phyloP scores from a whole-genome alignment of 1,284 basidiomycete species.

The Fomitopsis palustris region DNA sequence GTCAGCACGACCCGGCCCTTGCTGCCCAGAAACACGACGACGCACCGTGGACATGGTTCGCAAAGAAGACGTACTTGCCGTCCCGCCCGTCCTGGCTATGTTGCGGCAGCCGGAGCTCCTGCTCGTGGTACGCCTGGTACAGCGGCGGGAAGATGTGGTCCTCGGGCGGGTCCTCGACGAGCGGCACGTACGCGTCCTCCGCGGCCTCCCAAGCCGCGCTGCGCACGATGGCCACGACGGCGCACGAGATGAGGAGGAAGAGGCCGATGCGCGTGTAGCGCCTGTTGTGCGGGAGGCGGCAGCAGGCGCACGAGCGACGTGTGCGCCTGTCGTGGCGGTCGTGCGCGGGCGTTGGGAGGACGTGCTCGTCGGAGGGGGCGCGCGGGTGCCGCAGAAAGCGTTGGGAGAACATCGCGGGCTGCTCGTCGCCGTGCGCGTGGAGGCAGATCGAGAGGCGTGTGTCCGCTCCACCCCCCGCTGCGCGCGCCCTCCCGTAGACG shows the following conservation, averaged over 20 bases:
- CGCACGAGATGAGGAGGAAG: slow-evolving; percentile 3
- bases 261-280: slow-evolving; percentile 7
- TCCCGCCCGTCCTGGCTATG: slow-evolving; percentile 40
- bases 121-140: slow-evolving; percentile 40
- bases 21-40: not conserved
- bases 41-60: slow-evolving; percentile 43
- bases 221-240: slow-evolving; percentile 3
- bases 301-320: not conserved
- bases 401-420: slow-evolving; percentile 3
- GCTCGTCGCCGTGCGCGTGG: not conserved
- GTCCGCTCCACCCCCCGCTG: not conserved
- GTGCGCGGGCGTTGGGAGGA: slow-evolving; percentile 4
- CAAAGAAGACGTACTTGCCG: slow-evolving; percentile 42
- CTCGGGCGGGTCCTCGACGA: slow-evolving; percentile 6
- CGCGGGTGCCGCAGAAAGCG: not conserved
- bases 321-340: slow-evolving; percentile 1
- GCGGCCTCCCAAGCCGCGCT: not conserved
- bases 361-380: not conserved
- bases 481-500: not conserved
- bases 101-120: slow-evolving; percentile 43
- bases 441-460: not conserved
- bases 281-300: slow-evolving; percentile 3
- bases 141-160: slow-evolving; percentile 35
- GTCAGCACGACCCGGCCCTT: not conserved
- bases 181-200: not conserved